These are phyloP conservation scores for Rhizophagus clarus DNA, from an alignment of 192 early-diverging fungal genomes.

Conservation along the genomic window DNA sequence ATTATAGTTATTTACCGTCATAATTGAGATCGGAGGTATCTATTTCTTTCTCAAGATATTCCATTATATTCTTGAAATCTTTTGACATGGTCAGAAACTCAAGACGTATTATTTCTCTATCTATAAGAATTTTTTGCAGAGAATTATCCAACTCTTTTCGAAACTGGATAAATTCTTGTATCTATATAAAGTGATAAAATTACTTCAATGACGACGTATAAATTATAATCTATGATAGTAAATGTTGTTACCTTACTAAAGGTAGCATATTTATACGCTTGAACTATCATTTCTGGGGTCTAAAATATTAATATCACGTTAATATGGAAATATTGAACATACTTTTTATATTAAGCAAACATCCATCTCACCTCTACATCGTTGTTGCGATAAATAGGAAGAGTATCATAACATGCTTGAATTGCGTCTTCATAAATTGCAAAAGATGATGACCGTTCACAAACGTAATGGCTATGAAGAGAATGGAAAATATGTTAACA, in stretches of 20 bases:
- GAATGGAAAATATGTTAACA: background rate
- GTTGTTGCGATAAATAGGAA: constrained; percentile 47
- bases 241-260: constrained; percentile 73
- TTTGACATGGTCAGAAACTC: constrained; percentile 58
- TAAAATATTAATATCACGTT: background rate
- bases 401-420: constrained; percentile 56
- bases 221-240: background rate
- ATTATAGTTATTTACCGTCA: constrained; percentile 49
- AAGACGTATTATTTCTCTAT: constrained; percentile 65
- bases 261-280: constrained; percentile 81
- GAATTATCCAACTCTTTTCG: constrained; percentile 70
- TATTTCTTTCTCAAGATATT: constrained; percentile 54
- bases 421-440: constrained; percentile 56
- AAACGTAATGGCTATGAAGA: constrained; percentile 61
- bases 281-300: constrained; percentile 86
- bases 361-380: constrained; percentile 3
- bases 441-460: constrained; percentile 58
- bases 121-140: constrained; percentile 70
- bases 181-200: constrained; percentile 42
- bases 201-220: background rate
- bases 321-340: background rate
- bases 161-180: constrained; percentile 88
- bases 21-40: constrained; percentile 57
- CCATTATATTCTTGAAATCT: constrained; percentile 49
- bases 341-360: background rate